phyloP scores from a whole-genome alignment of 805 yeast genomes.

The Pichia phayaonensis region DNA sequence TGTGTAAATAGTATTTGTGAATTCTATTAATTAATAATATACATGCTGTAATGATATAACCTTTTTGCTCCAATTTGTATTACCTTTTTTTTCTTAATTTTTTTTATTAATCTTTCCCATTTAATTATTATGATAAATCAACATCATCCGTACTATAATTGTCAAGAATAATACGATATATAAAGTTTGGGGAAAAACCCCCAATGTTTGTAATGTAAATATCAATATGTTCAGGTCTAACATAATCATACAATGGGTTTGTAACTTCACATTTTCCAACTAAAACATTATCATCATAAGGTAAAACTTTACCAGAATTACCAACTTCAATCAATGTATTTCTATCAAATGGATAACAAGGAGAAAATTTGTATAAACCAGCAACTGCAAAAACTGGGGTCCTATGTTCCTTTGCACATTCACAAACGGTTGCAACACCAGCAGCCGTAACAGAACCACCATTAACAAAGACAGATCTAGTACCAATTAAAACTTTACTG shows the following conservation, averaged over 20 bases:
- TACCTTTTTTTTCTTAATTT: slow-evolving; percentile 1
- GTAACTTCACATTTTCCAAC: slow-evolving; percentile 73
- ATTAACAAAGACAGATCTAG: slow-evolving; percentile 88
- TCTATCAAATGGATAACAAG: slow-evolving; percentile 83
- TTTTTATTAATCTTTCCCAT: neutral
- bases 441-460: slow-evolving; percentile 89
- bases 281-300: slow-evolving; percentile 61
- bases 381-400: slow-evolving; percentile 97
- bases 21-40: neutral
- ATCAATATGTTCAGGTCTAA: slow-evolving; percentile 90
- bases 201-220: slow-evolving; percentile 93
- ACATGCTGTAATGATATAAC: neutral
- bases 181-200: slow-evolving; percentile 93
- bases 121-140: slow-evolving; percentile 35
- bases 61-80: neutral
- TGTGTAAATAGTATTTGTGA: neutral
- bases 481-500: slow-evolving; percentile 91
- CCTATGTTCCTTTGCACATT: slow-evolving; percentile 88
- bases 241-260: slow-evolving; percentile 85
- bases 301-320: slow-evolving; percentile 81
- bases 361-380: slow-evolving; percentile 88
- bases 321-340: slow-evolving; percentile 85
- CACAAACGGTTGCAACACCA: slow-evolving; percentile 90
- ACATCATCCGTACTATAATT: slow-evolving; percentile 85
- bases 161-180: slow-evolving; percentile 90